Conservation (phyloP, 345 rosid species). For the Conringia planisiliqua region DNA sequence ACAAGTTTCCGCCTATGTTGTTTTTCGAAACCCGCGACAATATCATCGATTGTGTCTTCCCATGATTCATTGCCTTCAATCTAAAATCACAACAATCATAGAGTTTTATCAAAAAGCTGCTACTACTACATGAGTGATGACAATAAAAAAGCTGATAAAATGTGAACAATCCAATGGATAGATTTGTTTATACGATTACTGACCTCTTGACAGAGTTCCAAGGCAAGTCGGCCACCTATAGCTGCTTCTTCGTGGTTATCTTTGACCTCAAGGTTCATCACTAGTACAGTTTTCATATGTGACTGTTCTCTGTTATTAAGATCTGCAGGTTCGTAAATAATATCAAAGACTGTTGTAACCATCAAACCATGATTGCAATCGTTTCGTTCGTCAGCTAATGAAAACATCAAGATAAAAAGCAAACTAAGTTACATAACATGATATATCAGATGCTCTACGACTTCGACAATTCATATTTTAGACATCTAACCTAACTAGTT, state of each 20-base stretch:
- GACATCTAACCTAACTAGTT: background rate
- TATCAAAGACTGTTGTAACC: background rate
- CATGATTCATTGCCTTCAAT: constrained; percentile 75
- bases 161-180: background rate
- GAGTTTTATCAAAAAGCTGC: background rate
- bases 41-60: constrained; percentile 84
- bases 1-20: constrained; percentile 73
- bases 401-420: background rate
- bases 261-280: constrained; percentile 95
- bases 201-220: constrained; percentile 88
- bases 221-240: constrained; percentile 71
- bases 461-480: background rate
- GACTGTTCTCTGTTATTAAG: constrained; percentile 77
- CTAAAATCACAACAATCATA: constrained; percentile 28
- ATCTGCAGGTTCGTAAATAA: constrained; percentile 43
- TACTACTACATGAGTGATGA: background rate
- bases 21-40: constrained; percentile 64
- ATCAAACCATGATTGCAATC: constrained; percentile 4
- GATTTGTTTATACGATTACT: background rate
- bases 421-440: background rate
- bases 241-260: constrained; percentile 99
- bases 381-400: background rate
- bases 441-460: background rate
- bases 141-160: background rate
- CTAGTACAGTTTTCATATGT: constrained; percentile 64